A percentile compares a stretch with the other conserved stretches of the same genome.
Evolutionary conservation across 805 yeast species (phyloP).

Genomic region (Saccharomycopsis vini): DNA sequence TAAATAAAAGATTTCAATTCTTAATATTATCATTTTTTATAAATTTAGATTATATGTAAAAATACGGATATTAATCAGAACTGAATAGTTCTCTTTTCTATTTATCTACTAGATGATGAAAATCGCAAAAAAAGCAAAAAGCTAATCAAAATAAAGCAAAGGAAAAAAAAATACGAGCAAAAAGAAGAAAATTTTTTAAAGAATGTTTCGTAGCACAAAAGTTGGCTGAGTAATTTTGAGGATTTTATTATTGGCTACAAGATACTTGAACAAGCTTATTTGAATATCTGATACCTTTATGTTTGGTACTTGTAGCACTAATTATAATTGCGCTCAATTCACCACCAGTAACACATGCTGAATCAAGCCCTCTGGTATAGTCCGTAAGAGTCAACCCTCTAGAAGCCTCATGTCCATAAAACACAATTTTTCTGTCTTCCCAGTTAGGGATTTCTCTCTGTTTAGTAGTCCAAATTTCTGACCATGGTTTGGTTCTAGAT

Average conservation of each 20-base stretch:
- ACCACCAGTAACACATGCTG: slow-evolving; percentile 74
- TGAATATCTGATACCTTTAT: not conserved
- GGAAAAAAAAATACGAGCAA: too few species aligned
- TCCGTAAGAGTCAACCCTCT: slow-evolving; percentile 58
- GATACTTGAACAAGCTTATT: slow-evolving; percentile 2
- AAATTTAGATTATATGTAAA: too few species aligned
- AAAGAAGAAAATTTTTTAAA: not conserved
- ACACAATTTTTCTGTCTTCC: slow-evolving; percentile 33
- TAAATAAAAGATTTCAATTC: too few species aligned
- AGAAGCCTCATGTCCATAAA: slow-evolving; percentile 86
- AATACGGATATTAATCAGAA: too few species aligned
- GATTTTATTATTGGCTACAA: too few species aligned
- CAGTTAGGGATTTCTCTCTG: slow-evolving; percentile 25
- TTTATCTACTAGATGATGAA: too few species aligned
- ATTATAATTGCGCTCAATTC: slow-evolving; percentile 47
- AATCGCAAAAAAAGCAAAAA: not conserved
- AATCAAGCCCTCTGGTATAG: slow-evolving; percentile 73
- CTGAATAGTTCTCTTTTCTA: too few species aligned
- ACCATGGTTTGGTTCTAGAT: slow-evolving; percentile 40
- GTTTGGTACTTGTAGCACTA: not conserved
- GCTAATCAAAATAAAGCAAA: not conserved
- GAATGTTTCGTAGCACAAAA: not conserved
- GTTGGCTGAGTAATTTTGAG: not conserved
- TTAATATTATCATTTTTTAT: too few species aligned
- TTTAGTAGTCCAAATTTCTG: slow-evolving; percentile 42